Percentiles rank a stretch among this genome's conserved stretches.
Evolutionary conservation across 495 filamentous ascomycete species (phyloP).

Genomic region (Talaromyces adpressus): DNA sequence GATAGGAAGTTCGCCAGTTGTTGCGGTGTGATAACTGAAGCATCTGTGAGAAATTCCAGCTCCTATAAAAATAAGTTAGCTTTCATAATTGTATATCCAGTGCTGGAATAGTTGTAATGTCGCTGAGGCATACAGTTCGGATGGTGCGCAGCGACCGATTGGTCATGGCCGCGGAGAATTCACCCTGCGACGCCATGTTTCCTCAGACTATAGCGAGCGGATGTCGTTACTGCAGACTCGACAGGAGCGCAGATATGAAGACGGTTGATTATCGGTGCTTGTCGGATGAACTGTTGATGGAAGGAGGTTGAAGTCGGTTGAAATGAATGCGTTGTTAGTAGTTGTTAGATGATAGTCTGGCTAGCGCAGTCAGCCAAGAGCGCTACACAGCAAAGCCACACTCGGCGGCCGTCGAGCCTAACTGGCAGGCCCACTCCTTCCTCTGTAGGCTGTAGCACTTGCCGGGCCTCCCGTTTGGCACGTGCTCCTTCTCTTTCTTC

Average conservation of each 20-base stretch:
- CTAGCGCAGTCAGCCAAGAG: not conserved
- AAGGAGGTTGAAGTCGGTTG: not conserved
- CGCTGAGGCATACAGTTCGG: conserved; percentile 57
- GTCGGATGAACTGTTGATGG: not conserved
- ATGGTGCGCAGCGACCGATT: conserved; percentile 81
- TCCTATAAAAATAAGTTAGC: conserved; percentile 48
- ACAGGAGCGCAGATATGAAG: not conserved
- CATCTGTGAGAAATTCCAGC: conserved; percentile 82
- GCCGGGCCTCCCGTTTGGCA: not conserved
- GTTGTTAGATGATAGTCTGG: not conserved
- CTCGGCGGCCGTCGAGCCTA: conserved; percentile 4
- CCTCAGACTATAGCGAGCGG: not conserved
- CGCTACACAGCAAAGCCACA: conserved; percentile 8
- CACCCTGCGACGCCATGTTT: conserved; percentile 31
- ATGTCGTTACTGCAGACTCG: not conserved
- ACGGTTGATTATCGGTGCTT: not conserved
- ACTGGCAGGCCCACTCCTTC: not conserved
- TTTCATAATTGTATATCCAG: not conserved
- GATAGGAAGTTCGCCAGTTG: conserved; percentile 63
- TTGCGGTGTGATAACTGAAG: conserved; percentile 61
- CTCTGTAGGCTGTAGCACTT: not conserved
- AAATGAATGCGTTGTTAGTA: not conserved
- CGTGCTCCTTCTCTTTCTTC: not conserved
- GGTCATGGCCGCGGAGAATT: conserved; percentile 45
- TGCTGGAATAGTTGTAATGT: not conserved